Conservation (phyloP, 805 yeast genomes). For the Spathaspora arborariae region DNA sequence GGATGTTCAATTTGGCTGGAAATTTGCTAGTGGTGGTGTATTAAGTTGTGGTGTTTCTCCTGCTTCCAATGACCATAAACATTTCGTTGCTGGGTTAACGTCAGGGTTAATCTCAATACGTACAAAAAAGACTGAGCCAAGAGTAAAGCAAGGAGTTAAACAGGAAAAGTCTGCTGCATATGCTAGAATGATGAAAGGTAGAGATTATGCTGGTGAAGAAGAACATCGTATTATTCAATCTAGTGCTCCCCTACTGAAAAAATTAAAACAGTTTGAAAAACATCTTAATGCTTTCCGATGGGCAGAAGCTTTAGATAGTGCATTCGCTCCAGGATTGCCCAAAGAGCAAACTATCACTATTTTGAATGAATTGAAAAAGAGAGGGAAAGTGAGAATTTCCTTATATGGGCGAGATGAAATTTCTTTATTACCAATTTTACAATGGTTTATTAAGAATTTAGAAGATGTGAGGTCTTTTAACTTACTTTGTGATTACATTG, state of each 20-base stretch:
- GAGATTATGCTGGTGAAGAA: constrained; percentile 85
- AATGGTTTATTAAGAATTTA: constrained; percentile 75
- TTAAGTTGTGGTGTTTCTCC: constrained; percentile 89
- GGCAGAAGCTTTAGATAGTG: constrained; percentile 88
- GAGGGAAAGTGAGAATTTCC: constrained; percentile 86
- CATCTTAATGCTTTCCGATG: constrained; percentile 85
- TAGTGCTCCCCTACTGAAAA: constrained; percentile 46
- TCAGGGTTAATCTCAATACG: constrained; percentile 87
- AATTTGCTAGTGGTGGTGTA: constrained; percentile 85
- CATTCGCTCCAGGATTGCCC: constrained; percentile 73
- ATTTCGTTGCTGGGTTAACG: constrained; percentile 87
- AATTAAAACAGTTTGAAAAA: constrained; percentile 76
- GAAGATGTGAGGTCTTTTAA: constrained; percentile 74
- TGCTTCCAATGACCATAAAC: constrained; percentile 54
- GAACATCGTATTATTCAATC: constrained; percentile 72
- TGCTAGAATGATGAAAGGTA: constrained; percentile 83
- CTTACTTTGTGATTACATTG: constrained; percentile 64
- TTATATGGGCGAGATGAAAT: constrained; percentile 81
- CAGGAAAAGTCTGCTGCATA: constrained; percentile 56
- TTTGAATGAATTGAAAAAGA: constrained; percentile 76
- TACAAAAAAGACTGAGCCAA: constrained; percentile 72
- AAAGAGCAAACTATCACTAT: constrained; percentile 80
- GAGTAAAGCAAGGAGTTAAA: constrained; percentile 48
- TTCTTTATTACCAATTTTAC: constrained; percentile 76
- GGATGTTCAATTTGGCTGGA: constrained; percentile 96